A percentile compares a stretch with the other conserved stretches of the same genome.
Conservation (phyloP, 2,329 filamentous ascomycete genomes). For the Trichoderma sp. region DNA sequence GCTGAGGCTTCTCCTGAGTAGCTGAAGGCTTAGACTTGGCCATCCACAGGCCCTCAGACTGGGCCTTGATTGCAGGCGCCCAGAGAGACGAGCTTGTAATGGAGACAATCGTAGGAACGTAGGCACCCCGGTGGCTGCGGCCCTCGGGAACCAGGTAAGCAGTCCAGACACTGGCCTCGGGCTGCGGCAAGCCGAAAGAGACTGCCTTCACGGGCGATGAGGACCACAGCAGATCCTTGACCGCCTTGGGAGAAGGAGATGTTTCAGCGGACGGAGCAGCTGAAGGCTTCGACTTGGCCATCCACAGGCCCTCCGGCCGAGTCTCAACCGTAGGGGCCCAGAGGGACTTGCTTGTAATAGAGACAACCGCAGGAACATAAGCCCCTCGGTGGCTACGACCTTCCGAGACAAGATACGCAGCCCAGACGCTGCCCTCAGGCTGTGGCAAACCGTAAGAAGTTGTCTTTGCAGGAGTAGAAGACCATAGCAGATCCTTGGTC, state of each 20-base stretch:
- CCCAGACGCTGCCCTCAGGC: conserved; percentile 9
- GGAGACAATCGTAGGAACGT: not conserved
- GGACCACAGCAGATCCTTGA: not conserved
- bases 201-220: not conserved
- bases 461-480: not conserved
- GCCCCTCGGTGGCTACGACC: not conserved
- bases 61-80: not conserved
- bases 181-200: conserved; percentile 13
- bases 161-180: conserved; percentile 3
- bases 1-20: no score
- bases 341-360: conserved; percentile 44
- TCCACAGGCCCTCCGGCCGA: not conserved
- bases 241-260: not conserved
- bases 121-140: not conserved
- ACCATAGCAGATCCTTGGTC: no score
- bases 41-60: conserved; percentile 3
- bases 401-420: conserved; percentile 5
- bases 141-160: conserved; percentile 5
- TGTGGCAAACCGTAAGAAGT: conserved; percentile 2
- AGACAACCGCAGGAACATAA: conserved; percentile 33
- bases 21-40: not conserved
- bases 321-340: conserved; percentile 36
- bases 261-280: not conserved
- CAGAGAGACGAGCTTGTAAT: conserved; percentile 20
- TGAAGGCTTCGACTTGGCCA: not conserved